Percentiles rank a stretch among this genome's conserved stretches.
Conservation (phyloP, 2,329 filamentous ascomycete species). For the Xylaria sp. region DNA sequence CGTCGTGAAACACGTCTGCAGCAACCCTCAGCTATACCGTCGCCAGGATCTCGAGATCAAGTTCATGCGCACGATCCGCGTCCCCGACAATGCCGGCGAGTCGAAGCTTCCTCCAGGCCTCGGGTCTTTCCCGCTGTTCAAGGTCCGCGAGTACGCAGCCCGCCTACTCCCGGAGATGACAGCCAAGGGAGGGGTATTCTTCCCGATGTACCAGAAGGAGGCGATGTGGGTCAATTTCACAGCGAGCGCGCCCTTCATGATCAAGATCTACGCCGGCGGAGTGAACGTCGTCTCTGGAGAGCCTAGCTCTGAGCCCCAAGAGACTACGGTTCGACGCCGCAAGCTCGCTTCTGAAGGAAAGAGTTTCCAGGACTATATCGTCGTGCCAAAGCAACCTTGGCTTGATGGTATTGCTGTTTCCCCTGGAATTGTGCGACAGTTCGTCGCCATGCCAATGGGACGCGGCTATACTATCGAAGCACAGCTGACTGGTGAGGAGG, state of each 20-base stretch:
- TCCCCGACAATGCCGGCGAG: conserved; percentile 42
- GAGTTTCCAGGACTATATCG: conserved; percentile 38
- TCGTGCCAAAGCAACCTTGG: conserved; percentile 43
- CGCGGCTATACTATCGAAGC: conserved; percentile 48
- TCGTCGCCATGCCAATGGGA: conserved; percentile 49
- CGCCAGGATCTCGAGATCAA: conserved; percentile 34
- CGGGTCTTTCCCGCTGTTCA: conserved; percentile 44
- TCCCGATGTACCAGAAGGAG: conserved; percentile 49
- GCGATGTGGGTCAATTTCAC: conserved; percentile 45
- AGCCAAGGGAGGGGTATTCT: conserved; percentile 47
- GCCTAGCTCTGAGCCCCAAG: conserved; percentile 26
- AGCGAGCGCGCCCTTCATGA: conserved; percentile 34
- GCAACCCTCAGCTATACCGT: background rate
- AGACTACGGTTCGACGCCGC: conserved; percentile 20
- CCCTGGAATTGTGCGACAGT: conserved; percentile 47
- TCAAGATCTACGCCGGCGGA: conserved; percentile 45
- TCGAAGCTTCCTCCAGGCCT: conserved; percentile 41
- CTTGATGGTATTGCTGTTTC: conserved; percentile 43
- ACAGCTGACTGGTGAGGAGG: conserved; percentile 48
- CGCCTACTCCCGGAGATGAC: conserved; percentile 40
- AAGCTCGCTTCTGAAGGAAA: background rate
- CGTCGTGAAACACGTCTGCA: background rate
- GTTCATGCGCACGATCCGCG: conserved; percentile 46
- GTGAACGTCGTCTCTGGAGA: conserved; percentile 46
- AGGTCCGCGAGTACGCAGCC: conserved; percentile 36